Conservation (phyloP, 108 stramenopile species). For the Discostella pseudostelligera region DNA sequence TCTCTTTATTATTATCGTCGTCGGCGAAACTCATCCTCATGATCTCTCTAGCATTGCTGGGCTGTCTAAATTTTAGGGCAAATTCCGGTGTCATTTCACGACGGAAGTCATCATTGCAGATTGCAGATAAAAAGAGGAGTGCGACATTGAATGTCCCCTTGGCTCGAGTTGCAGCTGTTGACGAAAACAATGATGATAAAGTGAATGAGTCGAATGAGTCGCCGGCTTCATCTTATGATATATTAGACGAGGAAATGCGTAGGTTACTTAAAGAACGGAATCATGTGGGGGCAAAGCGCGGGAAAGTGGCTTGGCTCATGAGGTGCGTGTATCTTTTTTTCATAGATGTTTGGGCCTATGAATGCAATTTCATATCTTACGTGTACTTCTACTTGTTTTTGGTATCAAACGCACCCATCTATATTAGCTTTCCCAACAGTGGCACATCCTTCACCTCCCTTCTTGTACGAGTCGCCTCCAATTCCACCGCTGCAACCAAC, state of each 20-base stretch:
- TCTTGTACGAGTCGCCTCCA: conserved; percentile 18
- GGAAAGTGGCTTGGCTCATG: conserved; percentile 42
- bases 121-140: no score
- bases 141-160: no score
- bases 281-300: conserved; percentile 1
- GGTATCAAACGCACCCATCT: neutral
- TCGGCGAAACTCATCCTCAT: no score
- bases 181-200: no score
- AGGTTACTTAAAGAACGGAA: neutral
- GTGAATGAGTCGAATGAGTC: no score
- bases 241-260: conserved; percentile 15
- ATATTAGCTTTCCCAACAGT: conserved; percentile 45
- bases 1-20: no score
- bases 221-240: no score
- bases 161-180: no score
- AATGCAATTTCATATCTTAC: neutral
- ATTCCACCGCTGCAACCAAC: conserved; percentile 43
- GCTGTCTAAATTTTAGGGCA: no score
- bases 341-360: neutral
- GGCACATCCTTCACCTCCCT: conserved; percentile 51
- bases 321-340: conserved; percentile 15
- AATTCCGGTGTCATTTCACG: no score
- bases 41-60: no score
- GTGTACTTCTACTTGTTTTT: neutral
- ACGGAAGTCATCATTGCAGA: no score